Conservation (phyloP, 2,329 filamentous ascomycete species). For the Calonectria pseudoturangicola region DNA sequence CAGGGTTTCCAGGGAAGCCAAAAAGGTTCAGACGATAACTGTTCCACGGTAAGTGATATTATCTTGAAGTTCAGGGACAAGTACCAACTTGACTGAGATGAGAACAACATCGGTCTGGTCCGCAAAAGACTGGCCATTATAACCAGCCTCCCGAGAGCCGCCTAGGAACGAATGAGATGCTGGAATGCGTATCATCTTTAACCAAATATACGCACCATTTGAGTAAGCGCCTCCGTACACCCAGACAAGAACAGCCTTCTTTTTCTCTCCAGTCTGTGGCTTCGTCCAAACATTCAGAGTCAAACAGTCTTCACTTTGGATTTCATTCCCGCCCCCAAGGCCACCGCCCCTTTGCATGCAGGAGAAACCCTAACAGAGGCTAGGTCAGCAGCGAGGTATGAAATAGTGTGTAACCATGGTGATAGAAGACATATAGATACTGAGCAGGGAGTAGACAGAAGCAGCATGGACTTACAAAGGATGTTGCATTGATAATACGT, state of each 20-base stretch:
- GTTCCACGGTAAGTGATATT: neutral
- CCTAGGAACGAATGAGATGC: neutral
- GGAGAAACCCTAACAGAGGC: neutral
- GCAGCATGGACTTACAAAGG: neutral
- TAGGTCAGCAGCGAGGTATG: neutral
- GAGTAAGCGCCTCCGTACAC: neutral
- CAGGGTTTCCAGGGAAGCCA: neutral
- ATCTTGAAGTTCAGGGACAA: neutral
- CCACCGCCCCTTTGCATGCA: neutral
- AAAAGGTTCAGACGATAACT: neutral
- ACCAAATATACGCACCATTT: neutral
- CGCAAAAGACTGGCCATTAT: neutral
- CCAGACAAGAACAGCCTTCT: neutral
- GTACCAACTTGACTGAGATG: neutral
- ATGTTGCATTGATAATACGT: neutral
- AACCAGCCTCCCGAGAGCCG: neutral
- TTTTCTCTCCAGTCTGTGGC: neutral
- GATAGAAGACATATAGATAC: too few species aligned
- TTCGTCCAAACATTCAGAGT: neutral
- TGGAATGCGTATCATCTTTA: neutral
- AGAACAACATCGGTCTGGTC: neutral
- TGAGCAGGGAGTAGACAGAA: too few species aligned
- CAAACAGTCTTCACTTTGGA: neutral
- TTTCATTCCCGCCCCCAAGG: neutral
- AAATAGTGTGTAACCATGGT: too few species aligned